Evolutionary conservation across 1,284 basidiomycete genomes (phyloP).

Genomic region (Leccinum variabile): DNA sequence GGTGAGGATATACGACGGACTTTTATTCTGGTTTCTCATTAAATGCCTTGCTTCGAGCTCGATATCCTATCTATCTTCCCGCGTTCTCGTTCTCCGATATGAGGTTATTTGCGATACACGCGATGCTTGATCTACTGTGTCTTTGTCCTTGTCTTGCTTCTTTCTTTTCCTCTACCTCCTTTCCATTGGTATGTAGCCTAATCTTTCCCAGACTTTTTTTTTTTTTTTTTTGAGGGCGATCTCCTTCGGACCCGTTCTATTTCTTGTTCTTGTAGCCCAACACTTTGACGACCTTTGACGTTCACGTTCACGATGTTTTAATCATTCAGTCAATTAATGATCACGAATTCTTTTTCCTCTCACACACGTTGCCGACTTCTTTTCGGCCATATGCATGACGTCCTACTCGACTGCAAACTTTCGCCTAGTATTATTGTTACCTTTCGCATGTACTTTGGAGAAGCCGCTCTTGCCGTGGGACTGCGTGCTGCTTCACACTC

Average conservation of each 20-base stretch:
- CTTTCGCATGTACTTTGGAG: not conserved
- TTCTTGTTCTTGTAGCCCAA: not conserved
- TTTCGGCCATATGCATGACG: not conserved
- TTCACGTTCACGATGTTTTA: not conserved
- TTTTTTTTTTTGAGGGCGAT: not conserved
- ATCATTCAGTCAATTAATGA: not conserved
- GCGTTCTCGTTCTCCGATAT: not conserved
- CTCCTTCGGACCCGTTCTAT: not conserved
- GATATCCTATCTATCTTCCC: constrained; percentile 5
- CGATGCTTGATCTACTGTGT: not conserved
- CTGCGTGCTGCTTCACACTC: not conserved
- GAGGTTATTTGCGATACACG: not conserved
- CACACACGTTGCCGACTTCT: not conserved
- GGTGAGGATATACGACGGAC: not conserved
- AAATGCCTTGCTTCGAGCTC: not conserved
- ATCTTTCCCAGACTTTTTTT: not conserved
- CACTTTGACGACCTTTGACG: not conserved
- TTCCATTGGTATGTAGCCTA: not conserved
- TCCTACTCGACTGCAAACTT: not conserved
- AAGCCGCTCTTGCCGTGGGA: not conserved
- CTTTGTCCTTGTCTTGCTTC: not conserved
- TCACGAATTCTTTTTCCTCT: not conserved
- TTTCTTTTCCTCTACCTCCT: not conserved
- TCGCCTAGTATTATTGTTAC: not conserved
- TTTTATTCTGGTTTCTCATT: not conserved